These are phyloP conservation scores for Macrolepiota dolichaula DNA, from an alignment of 768 basidiomycete genomes.

Conservation along the genomic window DNA sequence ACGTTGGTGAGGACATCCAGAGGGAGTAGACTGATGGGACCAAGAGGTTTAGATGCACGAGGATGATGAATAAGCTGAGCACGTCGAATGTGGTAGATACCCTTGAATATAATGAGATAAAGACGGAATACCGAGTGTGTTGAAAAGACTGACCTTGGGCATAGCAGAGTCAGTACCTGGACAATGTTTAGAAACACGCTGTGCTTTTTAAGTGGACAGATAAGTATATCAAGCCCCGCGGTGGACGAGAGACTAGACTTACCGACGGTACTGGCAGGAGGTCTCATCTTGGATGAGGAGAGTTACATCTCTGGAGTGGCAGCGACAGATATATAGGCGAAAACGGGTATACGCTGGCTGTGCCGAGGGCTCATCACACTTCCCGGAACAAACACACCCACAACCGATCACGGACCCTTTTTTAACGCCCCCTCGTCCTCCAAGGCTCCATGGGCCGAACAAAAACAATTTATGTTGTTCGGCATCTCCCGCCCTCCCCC, in stretches of 20 bases:
- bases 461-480: neutral
- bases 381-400: neutral
- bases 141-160: conserved; percentile 1
- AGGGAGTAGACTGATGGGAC: conserved; percentile 6
- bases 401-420: conserved; percentile 9
- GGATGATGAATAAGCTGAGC: conserved; percentile 4
- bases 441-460: neutral
- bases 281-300: neutral
- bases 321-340: neutral
- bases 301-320: neutral
- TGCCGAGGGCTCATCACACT: conserved; percentile 2
- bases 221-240: neutral
- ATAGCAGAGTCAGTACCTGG: neutral
- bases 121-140: neutral
- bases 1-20: conserved; percentile 1
- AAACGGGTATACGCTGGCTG: neutral
- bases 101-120: neutral
- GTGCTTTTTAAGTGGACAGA: conserved; percentile 1
- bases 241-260: neutral
- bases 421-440: conserved; percentile 3
- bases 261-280: conserved; percentile 7
- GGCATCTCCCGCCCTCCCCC: neutral
- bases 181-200: neutral
- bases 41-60: neutral
- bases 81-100: neutral